phyloP scores from a whole-genome alignment of 805 yeast genomes.

The Lachancea fermentati region DNA sequence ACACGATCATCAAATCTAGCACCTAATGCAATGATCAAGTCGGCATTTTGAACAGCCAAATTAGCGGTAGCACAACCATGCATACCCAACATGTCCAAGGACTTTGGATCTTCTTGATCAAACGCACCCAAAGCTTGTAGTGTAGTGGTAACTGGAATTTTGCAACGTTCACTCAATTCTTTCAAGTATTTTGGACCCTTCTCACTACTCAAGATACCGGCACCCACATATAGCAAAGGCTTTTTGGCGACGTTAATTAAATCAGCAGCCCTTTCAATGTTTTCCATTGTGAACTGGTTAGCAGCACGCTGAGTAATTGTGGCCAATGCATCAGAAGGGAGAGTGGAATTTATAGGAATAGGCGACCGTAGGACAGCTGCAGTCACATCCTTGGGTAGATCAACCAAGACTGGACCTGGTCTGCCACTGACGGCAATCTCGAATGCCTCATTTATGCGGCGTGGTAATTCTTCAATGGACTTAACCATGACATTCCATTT shows the following conservation, averaged over 20 bases:
- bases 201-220: conserved; percentile 74
- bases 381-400: conserved; percentile 96
- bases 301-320: conserved; percentile 65
- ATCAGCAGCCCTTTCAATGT: conserved; percentile 70
- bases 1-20: conserved; percentile 99
- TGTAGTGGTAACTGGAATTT: conserved; percentile 94
- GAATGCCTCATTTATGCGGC: conserved; percentile 94
- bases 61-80: conserved; percentile 96
- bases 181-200: conserved; percentile 76
- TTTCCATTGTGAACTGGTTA: conserved; percentile 67
- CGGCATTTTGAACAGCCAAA: conserved; percentile 89
- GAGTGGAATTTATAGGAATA: conserved; percentile 73
- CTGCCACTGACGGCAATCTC: conserved; percentile 94
- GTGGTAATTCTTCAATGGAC: conserved; percentile 87
- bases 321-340: conserved; percentile 64
- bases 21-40: conserved; percentile 88
- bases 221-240: conserved; percentile 89
- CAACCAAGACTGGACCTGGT: conserved; percentile 98
- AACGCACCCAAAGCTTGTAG: conserved; percentile 91
- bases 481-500: conserved; percentile 99
- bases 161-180: conserved; percentile 84
- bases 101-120: conserved; percentile 85
- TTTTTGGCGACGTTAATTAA: conserved; percentile 77
- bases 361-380: conserved; percentile 83
- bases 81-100: conserved; percentile 97